Base-by-base conservation (phyloP, 1,284 basidiomycete species). In the Laetiporus sulphureus region DNA sequence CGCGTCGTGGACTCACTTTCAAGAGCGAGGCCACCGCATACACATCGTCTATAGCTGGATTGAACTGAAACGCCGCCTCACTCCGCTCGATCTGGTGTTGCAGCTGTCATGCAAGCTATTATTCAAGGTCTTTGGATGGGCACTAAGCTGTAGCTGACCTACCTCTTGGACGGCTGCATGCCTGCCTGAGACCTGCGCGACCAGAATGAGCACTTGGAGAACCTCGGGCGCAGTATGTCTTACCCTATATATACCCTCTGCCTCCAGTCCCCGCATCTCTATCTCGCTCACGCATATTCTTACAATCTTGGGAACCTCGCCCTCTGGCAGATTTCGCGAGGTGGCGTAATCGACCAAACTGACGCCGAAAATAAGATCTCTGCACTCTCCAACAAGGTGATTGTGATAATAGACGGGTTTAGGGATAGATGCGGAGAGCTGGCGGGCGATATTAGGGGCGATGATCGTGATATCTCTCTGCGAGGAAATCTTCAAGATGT, bases 271-370 rank as follows among this genome's bases (percentile, higher is more conserved):
- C 45, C 85, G 71, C 49, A 73, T 71, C 55, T 96, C 91, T 29
- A 97, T 79, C 52, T 91, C 91, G 40, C 77, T 70, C 44, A 96
- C 83, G 61, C 90, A 94, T 49, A 94, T 80, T 44, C 73, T 74
- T 8, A 98, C 72, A 43, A 98, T 86, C 57, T 83, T 83, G 0
- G 95, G 95, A 2, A 89, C 72, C 22, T 90, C 77, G 8, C 77
- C 75, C 32, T 89, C 84, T 29, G 71, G 72, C n/a, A 87, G 63
- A 36, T 77, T 77, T 47, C 91, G 80, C 4, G 87, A 77, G 23
- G 86, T 91, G 10, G 93, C 90, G 59, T 99, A 98, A 61, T 98
- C 94, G 40, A 85, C 82, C 41, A 99, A 66, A 49, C 80, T 83
- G 48, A 97, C 84, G 19, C 95, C 95, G 59, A 98, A 98, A 36